These are phyloP conservation scores for Geotrichum aggregatum DNA, from an alignment of 1,139 yeast genomes.

Conservation along the genomic window DNA sequence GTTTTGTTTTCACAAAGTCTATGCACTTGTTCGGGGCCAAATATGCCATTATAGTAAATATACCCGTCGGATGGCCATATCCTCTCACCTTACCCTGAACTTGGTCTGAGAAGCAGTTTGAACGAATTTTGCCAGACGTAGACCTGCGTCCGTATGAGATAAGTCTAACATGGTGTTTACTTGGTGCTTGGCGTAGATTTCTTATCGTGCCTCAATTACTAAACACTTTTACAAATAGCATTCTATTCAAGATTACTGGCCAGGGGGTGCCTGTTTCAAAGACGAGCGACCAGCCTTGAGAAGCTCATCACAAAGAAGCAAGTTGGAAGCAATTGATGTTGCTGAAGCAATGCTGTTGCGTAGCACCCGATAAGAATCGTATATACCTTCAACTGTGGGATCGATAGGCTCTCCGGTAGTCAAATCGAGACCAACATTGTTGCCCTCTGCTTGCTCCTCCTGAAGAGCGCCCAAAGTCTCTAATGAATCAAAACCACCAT, in stretches of 20 bases:
- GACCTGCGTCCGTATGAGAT: too few species aligned
- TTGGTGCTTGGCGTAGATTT: neutral
- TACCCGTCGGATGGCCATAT: too few species aligned
- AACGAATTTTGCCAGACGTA: too few species aligned
- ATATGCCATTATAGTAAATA: too few species aligned
- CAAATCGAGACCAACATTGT: constrained; percentile 85
- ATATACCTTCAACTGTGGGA: constrained; percentile 88
- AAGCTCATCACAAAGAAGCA: constrained; percentile 90
- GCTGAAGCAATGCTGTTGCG: constrained; percentile 92
- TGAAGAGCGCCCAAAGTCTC: constrained; percentile 87
- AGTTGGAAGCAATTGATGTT: constrained; percentile 88
- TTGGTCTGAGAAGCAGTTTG: too few species aligned
- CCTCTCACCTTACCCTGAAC: too few species aligned
- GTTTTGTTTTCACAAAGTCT: too few species aligned
- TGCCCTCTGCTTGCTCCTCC: constrained; percentile 80
- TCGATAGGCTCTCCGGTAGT: constrained; percentile 94
- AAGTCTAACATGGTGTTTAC: too few species aligned
- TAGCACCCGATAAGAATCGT: constrained; percentile 92
- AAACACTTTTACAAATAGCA: neutral
- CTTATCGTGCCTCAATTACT: neutral
- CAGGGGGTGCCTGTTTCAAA: constrained; percentile 51
- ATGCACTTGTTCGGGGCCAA: too few species aligned
- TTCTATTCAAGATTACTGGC: neutral
- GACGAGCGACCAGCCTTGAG: constrained; percentile 94
- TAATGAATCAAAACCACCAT: constrained; percentile 90